Conservation (phyloP, 768 basidiomycete species). For the Lactarius quietus region DNA sequence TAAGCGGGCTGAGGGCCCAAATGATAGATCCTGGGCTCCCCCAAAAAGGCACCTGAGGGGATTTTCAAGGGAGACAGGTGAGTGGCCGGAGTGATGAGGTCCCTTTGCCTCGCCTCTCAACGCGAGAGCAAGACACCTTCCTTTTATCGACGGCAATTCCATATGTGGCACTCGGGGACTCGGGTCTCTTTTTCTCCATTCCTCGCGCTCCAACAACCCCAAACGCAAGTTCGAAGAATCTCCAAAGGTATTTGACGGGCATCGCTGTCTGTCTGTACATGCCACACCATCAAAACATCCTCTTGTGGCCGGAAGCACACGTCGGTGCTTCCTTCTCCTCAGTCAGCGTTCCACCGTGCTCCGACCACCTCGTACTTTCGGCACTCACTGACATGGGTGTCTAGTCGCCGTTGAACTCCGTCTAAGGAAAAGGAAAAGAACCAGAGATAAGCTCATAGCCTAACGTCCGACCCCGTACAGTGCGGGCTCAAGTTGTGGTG, state of each 20-base stretch:
- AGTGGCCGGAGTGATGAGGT: not conserved
- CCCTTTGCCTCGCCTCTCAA: not conserved
- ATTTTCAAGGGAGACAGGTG: not conserved
- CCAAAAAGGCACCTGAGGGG: not conserved
- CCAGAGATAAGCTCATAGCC: not conserved
- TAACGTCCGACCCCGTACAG: not conserved
- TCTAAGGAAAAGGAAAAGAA: not conserved
- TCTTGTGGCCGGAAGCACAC: not conserved
- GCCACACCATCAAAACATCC: not conserved
- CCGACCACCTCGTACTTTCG: not conserved
- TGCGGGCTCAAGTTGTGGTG: not conserved
- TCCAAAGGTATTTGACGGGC: slow-evolving; percentile 1
- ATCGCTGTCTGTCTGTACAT: not conserved
- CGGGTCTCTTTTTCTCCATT: slow-evolving; percentile 20
- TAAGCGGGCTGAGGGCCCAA: not conserved
- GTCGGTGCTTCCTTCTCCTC: not conserved
- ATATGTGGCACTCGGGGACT: slow-evolving; percentile 9
- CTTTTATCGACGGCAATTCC: slow-evolving; percentile 2
- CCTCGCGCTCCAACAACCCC: slow-evolving; percentile 3
- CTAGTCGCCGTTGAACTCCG: not conserved
- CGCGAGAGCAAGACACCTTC: not conserved
- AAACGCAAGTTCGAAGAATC: not conserved
- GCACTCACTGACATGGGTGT: not conserved
- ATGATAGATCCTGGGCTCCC: not conserved
- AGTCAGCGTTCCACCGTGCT: not conserved